Percentiles rank a stretch among this genome's conserved stretches.
Evolutionary conservation across 306 rosid genomes (phyloP).

Genomic region (Prunus dulcis): DNA sequence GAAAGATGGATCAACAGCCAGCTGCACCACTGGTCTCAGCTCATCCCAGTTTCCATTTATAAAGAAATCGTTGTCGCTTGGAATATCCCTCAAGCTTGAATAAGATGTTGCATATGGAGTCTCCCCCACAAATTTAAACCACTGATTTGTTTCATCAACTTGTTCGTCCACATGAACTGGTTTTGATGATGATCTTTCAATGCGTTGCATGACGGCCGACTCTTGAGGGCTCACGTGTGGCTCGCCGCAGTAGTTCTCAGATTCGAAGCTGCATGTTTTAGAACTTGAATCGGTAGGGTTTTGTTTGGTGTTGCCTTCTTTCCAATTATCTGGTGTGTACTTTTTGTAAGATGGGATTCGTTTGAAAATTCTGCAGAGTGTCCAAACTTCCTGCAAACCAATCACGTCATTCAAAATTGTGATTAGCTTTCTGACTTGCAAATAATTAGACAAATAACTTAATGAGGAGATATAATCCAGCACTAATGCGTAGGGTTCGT

Average conservation of each 20-base stretch:
- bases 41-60: conserved; percentile 67
- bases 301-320: conserved; percentile 22
- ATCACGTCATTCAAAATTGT: neutral
- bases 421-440: neutral
- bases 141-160: conserved; percentile 18
- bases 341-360: conserved; percentile 60
- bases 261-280: conserved; percentile 56
- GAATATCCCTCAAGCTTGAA: conserved; percentile 41
- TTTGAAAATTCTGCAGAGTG: conserved; percentile 80
- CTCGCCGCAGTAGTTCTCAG: conserved; percentile 33
- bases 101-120: conserved; percentile 30
- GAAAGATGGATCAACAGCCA: conserved; percentile 46
- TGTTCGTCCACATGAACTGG: conserved; percentile 17
- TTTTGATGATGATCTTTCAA: conserved; percentile 27
- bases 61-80: conserved; percentile 36
- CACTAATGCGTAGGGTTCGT: too few relatives aligned
- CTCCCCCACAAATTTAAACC: conserved; percentile 18
- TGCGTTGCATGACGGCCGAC: conserved; percentile 29
- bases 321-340: conserved; percentile 36
- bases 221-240: conserved; percentile 30
- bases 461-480: too few relatives aligned
- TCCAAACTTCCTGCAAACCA: conserved; percentile 86
- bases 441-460: too few relatives aligned
- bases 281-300: conserved; percentile 40
- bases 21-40: conserved; percentile 58